phyloP scores from a whole-genome alignment of 1,284 basidiomycete genomes.

The Ustilago bromivora region DNA sequence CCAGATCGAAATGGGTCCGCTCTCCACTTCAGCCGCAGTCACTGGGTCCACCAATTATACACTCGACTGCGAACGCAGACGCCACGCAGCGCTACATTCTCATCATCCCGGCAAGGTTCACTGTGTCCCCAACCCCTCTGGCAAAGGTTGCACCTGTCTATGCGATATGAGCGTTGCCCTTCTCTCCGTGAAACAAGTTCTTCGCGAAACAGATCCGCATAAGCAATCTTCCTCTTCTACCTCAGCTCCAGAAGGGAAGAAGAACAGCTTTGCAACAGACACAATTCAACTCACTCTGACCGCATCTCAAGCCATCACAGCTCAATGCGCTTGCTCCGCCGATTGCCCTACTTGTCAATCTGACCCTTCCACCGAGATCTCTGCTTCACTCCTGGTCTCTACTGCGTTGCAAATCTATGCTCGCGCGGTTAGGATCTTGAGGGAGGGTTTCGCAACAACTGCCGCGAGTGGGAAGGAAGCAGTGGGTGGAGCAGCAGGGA shows the following conservation, averaged over 20 bases:
- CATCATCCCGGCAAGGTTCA: constrained; percentile 61
- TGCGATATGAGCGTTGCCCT: constrained; percentile 64
- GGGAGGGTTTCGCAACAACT: constrained; percentile 56
- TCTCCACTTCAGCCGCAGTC: constrained; percentile 31
- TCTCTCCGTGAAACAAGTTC: constrained; percentile 56
- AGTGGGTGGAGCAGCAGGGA: constrained; percentile 4
- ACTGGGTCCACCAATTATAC: not conserved
- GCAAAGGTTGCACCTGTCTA: constrained; percentile 66
- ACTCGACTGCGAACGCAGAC: constrained; percentile 21
- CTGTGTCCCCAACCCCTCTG: constrained; percentile 67
- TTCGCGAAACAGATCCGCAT: constrained; percentile 43
- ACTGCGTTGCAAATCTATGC: constrained; percentile 69
- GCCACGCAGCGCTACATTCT: constrained; percentile 18
- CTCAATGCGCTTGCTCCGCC: constrained; percentile 65
- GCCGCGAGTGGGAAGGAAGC: not conserved
- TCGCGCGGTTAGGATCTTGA: constrained; percentile 61
- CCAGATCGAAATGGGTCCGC: constrained; percentile 27
- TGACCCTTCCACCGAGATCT: constrained; percentile 57
- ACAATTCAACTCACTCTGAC: constrained; percentile 65
- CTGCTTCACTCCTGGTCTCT: constrained; percentile 60
- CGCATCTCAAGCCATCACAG: constrained; percentile 62
- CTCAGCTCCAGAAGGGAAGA: not conserved
- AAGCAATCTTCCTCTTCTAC: constrained; percentile 4
- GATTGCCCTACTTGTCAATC: constrained; percentile 67
- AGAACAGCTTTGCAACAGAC: constrained; percentile 28